These are phyloP conservation scores for Geosmithia morbida DNA, from an alignment of 2,329 filamentous ascomycete genomes.

Conservation along the genomic window DNA sequence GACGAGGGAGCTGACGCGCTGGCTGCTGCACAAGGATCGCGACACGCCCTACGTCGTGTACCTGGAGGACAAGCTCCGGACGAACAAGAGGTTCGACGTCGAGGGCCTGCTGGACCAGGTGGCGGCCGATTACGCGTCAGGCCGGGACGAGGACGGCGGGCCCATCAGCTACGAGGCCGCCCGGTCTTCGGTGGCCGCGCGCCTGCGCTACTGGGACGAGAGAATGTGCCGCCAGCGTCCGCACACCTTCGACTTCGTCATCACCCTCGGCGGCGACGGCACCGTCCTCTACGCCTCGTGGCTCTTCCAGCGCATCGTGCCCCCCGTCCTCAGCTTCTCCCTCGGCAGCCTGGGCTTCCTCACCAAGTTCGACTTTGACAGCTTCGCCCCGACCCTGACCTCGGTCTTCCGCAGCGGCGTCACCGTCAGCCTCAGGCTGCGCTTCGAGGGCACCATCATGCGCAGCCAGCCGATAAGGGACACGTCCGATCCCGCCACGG, in stretches of 20 bases:
- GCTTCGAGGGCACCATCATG: slow-evolving; percentile 94
- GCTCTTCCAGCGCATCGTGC: slow-evolving; percentile 91
- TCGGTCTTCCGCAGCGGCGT: slow-evolving; percentile 70
- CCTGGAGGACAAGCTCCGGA: slow-evolving; percentile 61
- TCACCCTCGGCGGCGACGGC: slow-evolving; percentile 89
- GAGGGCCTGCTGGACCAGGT: slow-evolving; percentile 52
- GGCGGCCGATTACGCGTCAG: slow-evolving; percentile 23
- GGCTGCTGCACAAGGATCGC: slow-evolving; percentile 63
- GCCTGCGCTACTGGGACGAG: slow-evolving; percentile 73
- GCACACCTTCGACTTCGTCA: slow-evolving; percentile 84
- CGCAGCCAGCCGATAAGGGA: slow-evolving; percentile 44
- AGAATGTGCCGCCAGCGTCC: slow-evolving; percentile 64
- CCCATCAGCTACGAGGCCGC: slow-evolving; percentile 18
- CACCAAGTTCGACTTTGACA: slow-evolving; percentile 87
- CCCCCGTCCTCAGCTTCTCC: slow-evolving; percentile 82
- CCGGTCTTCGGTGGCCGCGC: slow-evolving; percentile 22
- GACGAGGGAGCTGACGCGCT: slow-evolving; percentile 62
- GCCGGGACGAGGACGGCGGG: slow-evolving; percentile 17
- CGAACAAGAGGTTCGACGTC: slow-evolving; percentile 60
- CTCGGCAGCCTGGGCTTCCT: slow-evolving; percentile 87
- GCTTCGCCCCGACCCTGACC: slow-evolving; percentile 54
- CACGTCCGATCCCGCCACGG: slow-evolving; percentile 10
- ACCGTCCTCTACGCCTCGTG: slow-evolving; percentile 93
- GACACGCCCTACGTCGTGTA: slow-evolving; percentile 62
- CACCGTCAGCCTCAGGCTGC: slow-evolving; percentile 70